phyloP scores from a whole-genome alignment of 1,139 yeast genomes.

The Suhomyces taliae region DNA sequence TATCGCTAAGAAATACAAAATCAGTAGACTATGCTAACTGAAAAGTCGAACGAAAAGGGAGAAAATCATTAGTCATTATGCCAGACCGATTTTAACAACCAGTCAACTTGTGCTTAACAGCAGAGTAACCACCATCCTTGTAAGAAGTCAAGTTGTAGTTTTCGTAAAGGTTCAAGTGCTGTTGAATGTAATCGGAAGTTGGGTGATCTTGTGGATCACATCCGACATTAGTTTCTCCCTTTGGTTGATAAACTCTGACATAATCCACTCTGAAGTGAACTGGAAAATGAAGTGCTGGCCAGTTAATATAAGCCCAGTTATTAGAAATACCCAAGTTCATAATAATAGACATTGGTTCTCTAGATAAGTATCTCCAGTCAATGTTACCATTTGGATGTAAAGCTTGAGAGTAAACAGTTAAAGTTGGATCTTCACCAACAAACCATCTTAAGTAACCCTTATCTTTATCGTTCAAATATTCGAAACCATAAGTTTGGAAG shows the following conservation, averaged over 20 bases:
- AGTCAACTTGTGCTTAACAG: constrained; percentile 53
- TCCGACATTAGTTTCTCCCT: constrained; percentile 48
- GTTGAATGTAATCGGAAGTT: constrained; percentile 68
- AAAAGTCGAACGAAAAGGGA: constrained; percentile 1
- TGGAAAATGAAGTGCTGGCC: constrained; percentile 72
- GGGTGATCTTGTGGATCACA: constrained; percentile 80
- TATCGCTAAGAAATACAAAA: constrained; percentile 5
- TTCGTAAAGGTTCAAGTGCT: constrained; percentile 61
- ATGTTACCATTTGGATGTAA: constrained; percentile 82
- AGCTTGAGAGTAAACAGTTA: constrained; percentile 60
- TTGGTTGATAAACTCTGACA: constrained; percentile 78
- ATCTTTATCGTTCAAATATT: constrained; percentile 65
- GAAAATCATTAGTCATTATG: constrained; percentile 8
- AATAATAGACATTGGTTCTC: constrained; percentile 84
- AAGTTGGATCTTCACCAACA: constrained; percentile 68
- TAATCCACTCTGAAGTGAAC: constrained; percentile 67
- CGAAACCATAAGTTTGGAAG: constrained; percentile 77
- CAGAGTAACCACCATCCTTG: constrained; percentile 62
- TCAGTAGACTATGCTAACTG: constrained; percentile 1
- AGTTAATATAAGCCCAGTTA: constrained; percentile 81
- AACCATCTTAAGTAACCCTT: constrained; percentile 82
- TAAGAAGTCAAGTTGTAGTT: constrained; percentile 67
- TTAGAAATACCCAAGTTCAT: constrained; percentile 79
- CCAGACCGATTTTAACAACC: constrained; percentile 10
- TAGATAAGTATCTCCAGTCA: constrained; percentile 69